Evolutionary conservation across 2,329 filamentous ascomycete genomes (phyloP).

Genomic region (Fusarium anguioides): DNA sequence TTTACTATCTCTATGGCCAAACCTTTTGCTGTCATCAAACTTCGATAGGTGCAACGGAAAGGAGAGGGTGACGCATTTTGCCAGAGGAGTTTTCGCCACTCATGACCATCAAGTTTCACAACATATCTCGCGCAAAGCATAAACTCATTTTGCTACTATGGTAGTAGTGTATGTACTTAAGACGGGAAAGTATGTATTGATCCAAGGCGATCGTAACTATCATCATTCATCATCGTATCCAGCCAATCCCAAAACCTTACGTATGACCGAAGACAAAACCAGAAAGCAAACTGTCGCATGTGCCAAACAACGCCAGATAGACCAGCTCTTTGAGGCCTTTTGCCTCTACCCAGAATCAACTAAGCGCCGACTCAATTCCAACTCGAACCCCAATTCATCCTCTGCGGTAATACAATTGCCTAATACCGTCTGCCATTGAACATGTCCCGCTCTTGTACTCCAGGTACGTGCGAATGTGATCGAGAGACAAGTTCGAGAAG

Average conservation of each 20-base stretch:
- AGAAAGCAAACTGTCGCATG: neutral
- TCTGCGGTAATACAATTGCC: neutral
- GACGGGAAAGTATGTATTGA: neutral
- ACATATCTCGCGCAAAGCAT: neutral
- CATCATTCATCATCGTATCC: conserved; percentile 25
- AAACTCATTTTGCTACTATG: neutral
- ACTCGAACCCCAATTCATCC: conserved; percentile 1
- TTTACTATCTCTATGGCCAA: neutral
- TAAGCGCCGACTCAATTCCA: conserved; percentile 21
- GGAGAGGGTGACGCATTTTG: neutral
- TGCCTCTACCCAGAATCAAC: conserved; percentile 4
- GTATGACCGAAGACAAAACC: neutral
- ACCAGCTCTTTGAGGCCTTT: conserved; percentile 1
- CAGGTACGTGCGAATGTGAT: neutral
- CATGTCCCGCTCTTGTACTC: neutral
- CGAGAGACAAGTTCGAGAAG: neutral
- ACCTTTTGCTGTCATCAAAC: neutral
- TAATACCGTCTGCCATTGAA: neutral
- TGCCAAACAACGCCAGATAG: conserved; percentile 26
- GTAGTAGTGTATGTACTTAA: neutral
- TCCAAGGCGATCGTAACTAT: conserved; percentile 13
- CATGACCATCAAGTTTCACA: neutral
- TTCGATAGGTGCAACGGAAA: neutral
- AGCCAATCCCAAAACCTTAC: neutral
- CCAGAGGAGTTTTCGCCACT: neutral